Evolutionary conservation across 306 rosid genomes (phyloP).

Genomic region (Vicia villosa): DNA sequence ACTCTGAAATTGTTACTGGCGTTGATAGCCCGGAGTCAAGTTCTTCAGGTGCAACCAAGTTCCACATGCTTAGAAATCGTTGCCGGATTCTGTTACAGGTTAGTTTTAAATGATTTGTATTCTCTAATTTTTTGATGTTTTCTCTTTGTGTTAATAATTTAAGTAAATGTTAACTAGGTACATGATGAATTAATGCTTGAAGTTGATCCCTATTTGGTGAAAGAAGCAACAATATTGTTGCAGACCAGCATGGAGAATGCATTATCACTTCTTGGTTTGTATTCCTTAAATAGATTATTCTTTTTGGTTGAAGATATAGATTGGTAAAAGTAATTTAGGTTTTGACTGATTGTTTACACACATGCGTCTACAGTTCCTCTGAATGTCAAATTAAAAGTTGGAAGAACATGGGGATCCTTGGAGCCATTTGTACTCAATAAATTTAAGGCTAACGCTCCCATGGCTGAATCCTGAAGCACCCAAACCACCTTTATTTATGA

Average conservation of each 20-base stretch:
- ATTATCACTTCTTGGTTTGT: constrained; percentile 79
- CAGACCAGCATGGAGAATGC: constrained; percentile 90
- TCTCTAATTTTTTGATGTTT: constrained; percentile 6
- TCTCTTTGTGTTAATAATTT: constrained; percentile 15
- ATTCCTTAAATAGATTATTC: constrained; percentile 23
- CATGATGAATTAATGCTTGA: constrained; percentile 94
- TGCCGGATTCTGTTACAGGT: constrained; percentile 92
- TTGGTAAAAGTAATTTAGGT: constrained; percentile 16
- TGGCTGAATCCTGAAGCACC: constrained; percentile 41
- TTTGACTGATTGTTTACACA: constrained; percentile 22
- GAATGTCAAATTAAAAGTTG: constrained; percentile 78
- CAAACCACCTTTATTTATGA: constrained; percentile 23
- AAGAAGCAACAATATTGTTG: constrained; percentile 76
- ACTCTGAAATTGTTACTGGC: no score
- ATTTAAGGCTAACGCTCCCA: constrained; percentile 36
- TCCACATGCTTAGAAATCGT: constrained; percentile 57
- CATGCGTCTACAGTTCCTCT: constrained; percentile 73
- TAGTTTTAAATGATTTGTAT: constrained; percentile 32
- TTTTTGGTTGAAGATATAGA: no score
- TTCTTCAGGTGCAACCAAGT: constrained; percentile 47
- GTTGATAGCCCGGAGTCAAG: no score
- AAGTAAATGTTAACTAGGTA: constrained; percentile 57
- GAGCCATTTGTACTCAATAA: constrained; percentile 60
- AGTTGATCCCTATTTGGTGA: constrained; percentile 74
- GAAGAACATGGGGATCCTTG: constrained; percentile 95